A percentile compares a stretch with the other conserved stretches of the same genome.
Conservation (phyloP, 2,329 filamentous ascomycete genomes). For the Hypoxylon sp. region DNA sequence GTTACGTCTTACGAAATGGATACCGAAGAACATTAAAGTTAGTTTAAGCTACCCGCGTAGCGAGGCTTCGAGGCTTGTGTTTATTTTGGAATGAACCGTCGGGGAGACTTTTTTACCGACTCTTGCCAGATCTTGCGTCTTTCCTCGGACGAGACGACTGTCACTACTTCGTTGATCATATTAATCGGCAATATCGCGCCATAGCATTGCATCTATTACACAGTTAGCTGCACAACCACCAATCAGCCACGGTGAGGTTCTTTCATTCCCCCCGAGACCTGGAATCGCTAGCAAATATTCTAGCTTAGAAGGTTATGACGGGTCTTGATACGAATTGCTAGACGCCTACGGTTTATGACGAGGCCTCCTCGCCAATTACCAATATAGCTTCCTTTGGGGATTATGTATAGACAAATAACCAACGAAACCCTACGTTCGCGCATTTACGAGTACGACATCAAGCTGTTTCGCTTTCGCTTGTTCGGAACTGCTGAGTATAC, state of each 20-base stretch:
- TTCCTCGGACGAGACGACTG: constrained; percentile 1
- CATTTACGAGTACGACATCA: constrained; percentile 27
- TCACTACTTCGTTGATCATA: constrained; percentile 4
- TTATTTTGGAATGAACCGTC: constrained; percentile 27
- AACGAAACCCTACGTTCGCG: constrained; percentile 24
- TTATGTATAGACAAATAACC: not conserved
- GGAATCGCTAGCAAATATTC: not conserved
- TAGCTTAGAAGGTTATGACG: not conserved
- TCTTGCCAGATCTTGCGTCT: not conserved
- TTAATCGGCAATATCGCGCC: not conserved
- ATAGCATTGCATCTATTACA: constrained; percentile 1
- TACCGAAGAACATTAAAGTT: constrained; percentile 10
- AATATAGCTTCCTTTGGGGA: constrained; percentile 1
- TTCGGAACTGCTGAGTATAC: constrained; percentile 4
- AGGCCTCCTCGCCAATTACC: constrained; percentile 2
- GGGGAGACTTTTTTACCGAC: constrained; percentile 26
- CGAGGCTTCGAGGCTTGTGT: constrained; percentile 18
- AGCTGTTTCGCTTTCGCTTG: constrained; percentile 8
- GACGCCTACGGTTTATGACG: not conserved
- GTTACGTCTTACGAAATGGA: not conserved
- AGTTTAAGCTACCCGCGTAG: constrained; percentile 1
- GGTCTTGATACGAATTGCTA: constrained; percentile 1
- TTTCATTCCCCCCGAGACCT: not conserved
- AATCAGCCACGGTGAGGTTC: constrained; percentile 5
- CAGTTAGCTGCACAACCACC: not conserved